Evolutionary conservation across 805 yeast species (phyloP).

Genomic region (Diddensiella transvaalensis): DNA sequence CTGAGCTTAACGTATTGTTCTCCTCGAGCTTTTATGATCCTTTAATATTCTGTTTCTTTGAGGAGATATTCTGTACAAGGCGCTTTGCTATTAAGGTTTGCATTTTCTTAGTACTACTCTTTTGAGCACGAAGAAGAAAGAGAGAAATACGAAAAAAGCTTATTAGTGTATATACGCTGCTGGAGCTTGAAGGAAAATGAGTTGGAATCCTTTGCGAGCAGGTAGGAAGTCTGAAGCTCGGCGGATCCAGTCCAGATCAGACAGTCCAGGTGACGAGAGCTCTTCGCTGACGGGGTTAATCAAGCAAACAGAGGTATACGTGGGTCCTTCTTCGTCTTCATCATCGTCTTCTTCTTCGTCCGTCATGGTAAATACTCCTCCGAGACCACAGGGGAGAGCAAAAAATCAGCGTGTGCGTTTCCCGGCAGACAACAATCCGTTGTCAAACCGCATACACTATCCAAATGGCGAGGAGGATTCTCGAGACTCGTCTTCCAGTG

Average conservation of each 20-base stretch:
- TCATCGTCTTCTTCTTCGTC: constrained; percentile 1
- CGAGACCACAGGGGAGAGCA: not conserved
- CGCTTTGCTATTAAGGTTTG: no score
- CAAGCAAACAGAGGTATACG: not conserved
- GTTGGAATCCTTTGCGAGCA: not conserved
- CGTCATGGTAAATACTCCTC: not conserved
- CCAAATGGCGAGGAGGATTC: constrained; percentile 21
- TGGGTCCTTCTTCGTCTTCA: not conserved
- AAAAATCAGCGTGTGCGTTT: constrained; percentile 13
- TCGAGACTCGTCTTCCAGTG: constrained; percentile 4
- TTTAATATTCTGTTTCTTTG: no score
- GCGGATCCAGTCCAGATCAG: not conserved
- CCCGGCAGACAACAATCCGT: constrained; percentile 25
- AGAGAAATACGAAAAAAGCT: no score
- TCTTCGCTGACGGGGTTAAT: not conserved
- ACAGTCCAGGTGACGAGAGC: not conserved
- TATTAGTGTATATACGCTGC: no score
- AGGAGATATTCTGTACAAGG: no score
- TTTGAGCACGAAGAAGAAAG: no score
- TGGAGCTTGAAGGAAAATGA: not conserved
- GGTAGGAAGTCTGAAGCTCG: not conserved
- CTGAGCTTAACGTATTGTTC: no score
- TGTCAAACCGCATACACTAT: constrained; percentile 22
- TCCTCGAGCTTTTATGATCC: no score
- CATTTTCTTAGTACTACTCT: no score